Conservation (phyloP, 495 filamentous ascomycete species). For the Hypoxylon cercidicola region DNA sequence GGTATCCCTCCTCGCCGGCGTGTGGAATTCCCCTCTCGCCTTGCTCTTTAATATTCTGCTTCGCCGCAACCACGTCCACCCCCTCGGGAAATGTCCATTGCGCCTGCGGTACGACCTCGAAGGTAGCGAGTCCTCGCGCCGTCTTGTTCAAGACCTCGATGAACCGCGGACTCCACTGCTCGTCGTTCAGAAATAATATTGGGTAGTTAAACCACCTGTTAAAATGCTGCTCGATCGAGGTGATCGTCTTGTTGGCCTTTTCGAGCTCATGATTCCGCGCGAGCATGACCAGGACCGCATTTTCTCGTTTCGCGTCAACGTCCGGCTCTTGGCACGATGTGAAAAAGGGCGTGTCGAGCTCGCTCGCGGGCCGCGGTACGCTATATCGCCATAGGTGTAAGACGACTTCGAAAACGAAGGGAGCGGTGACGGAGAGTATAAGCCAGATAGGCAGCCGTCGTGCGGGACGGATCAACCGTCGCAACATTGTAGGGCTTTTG, state of each 20-base stretch:
- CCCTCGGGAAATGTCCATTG: constrained; percentile 94
- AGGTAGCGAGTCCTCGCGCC: constrained; percentile 83
- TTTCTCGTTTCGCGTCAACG: constrained; percentile 72
- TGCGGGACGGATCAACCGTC: constrained; percentile 48
- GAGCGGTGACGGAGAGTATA: constrained; percentile 37
- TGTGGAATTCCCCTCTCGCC: constrained; percentile 91
- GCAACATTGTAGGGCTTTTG: constrained; percentile 41
- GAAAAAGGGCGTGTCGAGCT: constrained; percentile 57
- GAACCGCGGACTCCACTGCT: constrained; percentile 84
- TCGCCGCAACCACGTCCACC: constrained; percentile 82
- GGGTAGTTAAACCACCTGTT: constrained; percentile 98
- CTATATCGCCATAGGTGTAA: constrained; percentile 43
- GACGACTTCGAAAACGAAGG: constrained; percentile 45
- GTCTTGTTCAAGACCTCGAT: constrained; percentile 83
- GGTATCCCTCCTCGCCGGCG: constrained; percentile 96
- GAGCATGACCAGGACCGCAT: constrained; percentile 87
- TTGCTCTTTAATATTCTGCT: constrained; percentile 85
- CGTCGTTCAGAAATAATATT: constrained; percentile 94
- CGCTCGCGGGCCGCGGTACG: constrained; percentile 39
- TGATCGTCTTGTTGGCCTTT: constrained; percentile 85
- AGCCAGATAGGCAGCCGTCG: constrained; percentile 45
- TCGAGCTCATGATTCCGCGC: constrained; percentile 88
- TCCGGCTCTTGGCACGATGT: constrained; percentile 57
- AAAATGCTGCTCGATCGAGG: constrained; percentile 95
- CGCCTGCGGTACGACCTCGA: constrained; percentile 75